phyloP scores from a whole-genome alignment of 306 rosid species.

The Prunus salicina region DNA sequence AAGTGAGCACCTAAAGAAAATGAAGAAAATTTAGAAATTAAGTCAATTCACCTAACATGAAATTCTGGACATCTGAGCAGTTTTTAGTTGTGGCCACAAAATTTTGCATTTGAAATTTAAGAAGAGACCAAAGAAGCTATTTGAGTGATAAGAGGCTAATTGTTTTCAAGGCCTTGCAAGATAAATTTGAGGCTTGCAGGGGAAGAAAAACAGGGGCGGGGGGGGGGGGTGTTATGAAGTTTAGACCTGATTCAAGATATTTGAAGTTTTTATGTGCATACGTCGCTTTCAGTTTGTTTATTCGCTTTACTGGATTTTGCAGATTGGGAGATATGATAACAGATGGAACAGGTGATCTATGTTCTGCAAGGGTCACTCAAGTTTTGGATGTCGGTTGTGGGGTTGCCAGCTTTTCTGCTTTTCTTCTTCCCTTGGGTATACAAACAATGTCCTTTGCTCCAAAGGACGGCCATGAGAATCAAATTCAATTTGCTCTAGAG shows the following conservation, averaged over 20 bases:
- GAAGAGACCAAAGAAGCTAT: no score
- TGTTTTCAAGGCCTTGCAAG: no score
- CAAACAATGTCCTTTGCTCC: constrained; percentile 97
- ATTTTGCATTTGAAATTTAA: background rate
- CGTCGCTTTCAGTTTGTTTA: background rate
- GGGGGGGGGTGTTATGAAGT: no score
- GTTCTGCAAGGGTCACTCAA: constrained; percentile 72
- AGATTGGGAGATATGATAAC: constrained; percentile 93
- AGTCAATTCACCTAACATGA: background rate
- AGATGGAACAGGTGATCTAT: constrained; percentile 64
- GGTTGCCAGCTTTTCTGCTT: constrained; percentile 95
- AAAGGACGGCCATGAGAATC: constrained; percentile 93
- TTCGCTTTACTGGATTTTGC: constrained; percentile 23
- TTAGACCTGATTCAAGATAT: background rate
- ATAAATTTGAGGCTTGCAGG: no score
- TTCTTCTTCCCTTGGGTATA: constrained; percentile 81
- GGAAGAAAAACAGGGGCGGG: no score
- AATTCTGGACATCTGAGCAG: background rate
- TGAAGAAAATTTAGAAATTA: background rate
- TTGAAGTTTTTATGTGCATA: background rate
- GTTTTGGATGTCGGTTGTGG: constrained; percentile 96
- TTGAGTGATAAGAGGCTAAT: no score
- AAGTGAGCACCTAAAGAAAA: background rate
- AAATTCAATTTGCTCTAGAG: constrained; percentile 93
- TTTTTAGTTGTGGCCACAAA: background rate